Evolutionary conservation across 441 rosid species (phyloP), one percentile per base, ranked within the genome.

Genomic region (Pelargonium myrrhifolium): DNA sequence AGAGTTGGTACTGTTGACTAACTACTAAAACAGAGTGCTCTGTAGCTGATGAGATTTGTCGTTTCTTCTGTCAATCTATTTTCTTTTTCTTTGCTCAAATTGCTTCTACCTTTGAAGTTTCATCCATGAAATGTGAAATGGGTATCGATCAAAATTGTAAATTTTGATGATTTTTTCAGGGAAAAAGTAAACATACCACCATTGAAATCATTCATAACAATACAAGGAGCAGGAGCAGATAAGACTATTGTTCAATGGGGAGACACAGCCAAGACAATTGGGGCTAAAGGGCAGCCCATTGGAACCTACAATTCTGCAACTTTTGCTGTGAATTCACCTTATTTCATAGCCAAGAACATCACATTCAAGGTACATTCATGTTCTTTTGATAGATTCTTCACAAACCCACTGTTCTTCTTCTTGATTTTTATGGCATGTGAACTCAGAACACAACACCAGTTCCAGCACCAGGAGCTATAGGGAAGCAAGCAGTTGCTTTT

Each of bases 191-290:
- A n/a, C 55, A 87, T 94, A 75, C 87, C 97, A 0, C 83, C 82
- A 72, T 76, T 88, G 75, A 94, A 94, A 75, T 85, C 96, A 37
- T 94, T 79, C 80, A 79, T 91, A 81, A 89, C 97, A 17, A 82
- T 94, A 65, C 78, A 89, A 84, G 99, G 99, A 70, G 96, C 85
- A 40, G 97, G 99, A 70, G 97, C 97, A 62, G 96, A 89, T 31
- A 87, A 81, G 64, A 94, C 99, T 45, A 84, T 78, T 3, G 91
- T 94, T 49, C 80, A 94, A 79, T 91, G 97, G 97, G 97, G 97
- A 67, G 99, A 94, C 84, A 94, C 92, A 0, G 99, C 99, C 69
- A 89, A 91, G 77, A 94, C 89, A 10, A 90, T 77, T 1, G 97
- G 92, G 3, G 65, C 88, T 4, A 85, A 7, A 72, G 97, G 99